A percentile compares a stretch with the other conserved stretches of the same genome.
These are phyloP conservation scores for Camptophora hylomeconis DNA, from an alignment of 2,329 filamentous ascomycete species.

Conservation along the genomic window DNA sequence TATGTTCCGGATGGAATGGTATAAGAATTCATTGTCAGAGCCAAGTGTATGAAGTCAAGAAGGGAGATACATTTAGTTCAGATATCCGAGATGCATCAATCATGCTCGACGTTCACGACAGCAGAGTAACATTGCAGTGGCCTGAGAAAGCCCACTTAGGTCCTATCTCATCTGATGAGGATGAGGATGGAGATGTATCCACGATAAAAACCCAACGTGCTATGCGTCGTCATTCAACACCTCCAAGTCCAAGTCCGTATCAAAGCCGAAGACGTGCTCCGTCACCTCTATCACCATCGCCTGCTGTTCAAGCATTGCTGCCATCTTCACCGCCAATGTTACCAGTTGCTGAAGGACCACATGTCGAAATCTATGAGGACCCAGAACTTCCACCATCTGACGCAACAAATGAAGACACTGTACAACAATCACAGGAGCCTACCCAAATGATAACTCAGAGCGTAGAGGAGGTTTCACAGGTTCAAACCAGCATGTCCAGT, in stretches of 20 bases:
- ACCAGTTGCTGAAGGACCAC: conserved; percentile 6
- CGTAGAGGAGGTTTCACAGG: too few species aligned
- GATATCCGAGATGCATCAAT: conserved; percentile 80
- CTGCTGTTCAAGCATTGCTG: conserved; percentile 35
- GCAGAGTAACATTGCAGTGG: conserved; percentile 81
- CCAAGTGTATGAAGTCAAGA: conserved; percentile 69
- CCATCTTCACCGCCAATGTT: conserved; percentile 26
- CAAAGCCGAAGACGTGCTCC: conserved; percentile 49
- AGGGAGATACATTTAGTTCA: conserved; percentile 80
- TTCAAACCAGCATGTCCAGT: conserved; percentile 7
- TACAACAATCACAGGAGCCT: conserved; percentile 9
- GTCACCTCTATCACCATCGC: conserved; percentile 66
- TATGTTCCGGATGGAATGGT: conserved; percentile 93
- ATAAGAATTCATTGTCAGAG: conserved; percentile 85
- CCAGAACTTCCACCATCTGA: conserved; percentile 20
- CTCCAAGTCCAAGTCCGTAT: conserved; percentile 34
- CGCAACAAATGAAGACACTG: conserved; percentile 3
- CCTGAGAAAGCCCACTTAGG: conserved; percentile 41
- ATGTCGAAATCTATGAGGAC: conserved; percentile 60
- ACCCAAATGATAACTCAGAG: conserved; percentile 23
- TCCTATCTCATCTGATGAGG: conserved; percentile 15
- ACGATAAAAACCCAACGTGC: conserved; percentile 31
- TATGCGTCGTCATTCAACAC: conserved; percentile 16
- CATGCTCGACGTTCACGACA: conserved; percentile 89
- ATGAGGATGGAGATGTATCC: conserved; percentile 47